Conservation (phyloP, 352 stramenopile genomes). For the Phytophthora boehmeriae region DNA sequence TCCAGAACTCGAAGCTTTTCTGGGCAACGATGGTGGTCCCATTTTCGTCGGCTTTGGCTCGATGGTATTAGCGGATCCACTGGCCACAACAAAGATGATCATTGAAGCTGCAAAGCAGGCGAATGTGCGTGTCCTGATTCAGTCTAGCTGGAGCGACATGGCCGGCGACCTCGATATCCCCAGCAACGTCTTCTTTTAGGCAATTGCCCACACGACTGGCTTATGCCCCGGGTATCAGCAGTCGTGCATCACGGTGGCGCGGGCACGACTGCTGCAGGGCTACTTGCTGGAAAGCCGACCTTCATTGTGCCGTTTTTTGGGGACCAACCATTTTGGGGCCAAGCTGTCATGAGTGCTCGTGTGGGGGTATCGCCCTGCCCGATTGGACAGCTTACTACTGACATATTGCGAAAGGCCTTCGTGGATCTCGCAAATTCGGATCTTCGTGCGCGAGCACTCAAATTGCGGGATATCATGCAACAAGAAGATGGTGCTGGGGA, state of each 20-base stretch:
- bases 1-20: conserved; percentile 61
- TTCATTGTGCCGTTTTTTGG: conserved; percentile 95
- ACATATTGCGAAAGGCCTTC: conserved; percentile 80
- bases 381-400: conserved; percentile 75
- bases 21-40: conserved; percentile 60
- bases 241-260: conserved; percentile 84
- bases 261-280: conserved; percentile 89
- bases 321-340: conserved; percentile 94
- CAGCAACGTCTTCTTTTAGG: conserved; percentile 62
- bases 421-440: conserved; percentile 47
- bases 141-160: conserved; percentile 88
- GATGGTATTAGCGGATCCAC: conserved; percentile 89
- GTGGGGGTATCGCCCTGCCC: conserved; percentile 85
- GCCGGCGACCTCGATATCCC: conserved; percentile 43
- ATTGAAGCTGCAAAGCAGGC: conserved; percentile 67
- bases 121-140: conserved; percentile 84
- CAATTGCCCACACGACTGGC: conserved; percentile 89
- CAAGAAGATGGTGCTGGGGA: conserved; percentile 84
- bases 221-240: conserved; percentile 84
- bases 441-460: conserved; percentile 48
- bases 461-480: conserved; percentile 57
- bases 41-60: conserved; percentile 95
- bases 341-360: conserved; percentile 73
- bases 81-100: conserved; percentile 77
- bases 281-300: conserved; percentile 90